Conservation (phyloP, 345 rosid genomes). For the Citropsis articulata region DNA sequence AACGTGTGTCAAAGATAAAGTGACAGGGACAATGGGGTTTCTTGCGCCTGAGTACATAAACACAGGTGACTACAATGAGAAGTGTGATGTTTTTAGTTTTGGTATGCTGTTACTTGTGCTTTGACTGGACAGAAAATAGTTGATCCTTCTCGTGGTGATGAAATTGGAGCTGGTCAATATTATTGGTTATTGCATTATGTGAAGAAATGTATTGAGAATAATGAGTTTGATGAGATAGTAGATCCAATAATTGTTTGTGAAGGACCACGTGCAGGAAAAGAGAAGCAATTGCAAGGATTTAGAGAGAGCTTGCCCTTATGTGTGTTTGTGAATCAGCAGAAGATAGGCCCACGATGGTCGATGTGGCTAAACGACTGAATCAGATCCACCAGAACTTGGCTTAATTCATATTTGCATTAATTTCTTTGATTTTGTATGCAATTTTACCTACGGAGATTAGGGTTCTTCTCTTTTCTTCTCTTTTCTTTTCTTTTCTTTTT, state of each 20-base stretch:
- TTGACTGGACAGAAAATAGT: slow-evolving; percentile 11
- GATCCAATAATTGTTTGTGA: slow-evolving; percentile 7
- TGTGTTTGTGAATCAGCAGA: not conserved
- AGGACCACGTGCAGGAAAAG: not conserved
- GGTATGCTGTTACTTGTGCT: slow-evolving; percentile 18
- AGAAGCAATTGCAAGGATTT: slow-evolving; percentile 6
- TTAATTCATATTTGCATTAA: no score
- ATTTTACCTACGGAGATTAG: no score
- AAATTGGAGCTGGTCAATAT: no score
- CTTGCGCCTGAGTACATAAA: not conserved
- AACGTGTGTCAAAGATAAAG: not conserved
- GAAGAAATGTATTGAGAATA: not conserved
- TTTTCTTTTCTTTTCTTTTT: no score
- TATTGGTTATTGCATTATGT: not conserved
- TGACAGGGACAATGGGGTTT: not conserved
- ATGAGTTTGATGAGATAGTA: not conserved
- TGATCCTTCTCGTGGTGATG: not conserved
- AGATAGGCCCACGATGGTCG: slow-evolving; percentile 18
- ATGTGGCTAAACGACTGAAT: slow-evolving; percentile 22
- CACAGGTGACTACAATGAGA: slow-evolving; percentile 21
- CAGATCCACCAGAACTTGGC: not conserved
- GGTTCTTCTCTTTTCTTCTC: no score
- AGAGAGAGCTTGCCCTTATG: not conserved
- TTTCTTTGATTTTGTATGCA: no score
- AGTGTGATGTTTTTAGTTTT: slow-evolving; percentile 24